Evolutionary conservation across 331 rosid species (phyloP), one percentile per base, ranked within the genome.

Genomic region (Malus hybrid): DNA sequence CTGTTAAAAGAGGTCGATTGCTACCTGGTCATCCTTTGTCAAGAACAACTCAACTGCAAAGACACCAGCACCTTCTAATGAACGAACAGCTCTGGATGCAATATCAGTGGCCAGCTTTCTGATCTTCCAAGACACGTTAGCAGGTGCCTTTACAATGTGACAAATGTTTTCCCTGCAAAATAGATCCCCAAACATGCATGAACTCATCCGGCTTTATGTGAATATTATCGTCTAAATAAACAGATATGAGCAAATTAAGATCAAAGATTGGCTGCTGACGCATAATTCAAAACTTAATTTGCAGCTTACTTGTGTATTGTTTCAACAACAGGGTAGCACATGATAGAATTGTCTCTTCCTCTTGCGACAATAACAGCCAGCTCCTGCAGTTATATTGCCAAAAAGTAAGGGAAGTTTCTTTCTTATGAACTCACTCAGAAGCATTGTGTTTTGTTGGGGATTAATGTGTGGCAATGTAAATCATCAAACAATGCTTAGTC

Each of bases 291-390:
- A 66, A 15, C 10, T 32, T 42, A 70, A 66, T 57, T 24, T 42
- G 67, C 76, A 79, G 56, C 78, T 87, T 94, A 91, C 99, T 86
- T 92, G 87, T 94, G 99, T 80, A 92, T 87, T 75, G 97, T 92
- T 90, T 92, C 97, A 77, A 94, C 97, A 53, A 88, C 93, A 53
- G 99, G 92, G 79, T 88, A 94, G 83, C 96, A 90, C 50, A 80
- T 60, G 80, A 90, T 85, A 30, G 90, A 86, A 81, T 79, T 79
- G 84, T 94, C 97, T 87, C 91, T 90, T 80, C 97, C 97, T 85
- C 97, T 90, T 6, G 85, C 92, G 53, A 92, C 96, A 86, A 94
- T 84, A 80, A 92, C 96, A 3, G 97, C 91, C 70, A 94, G 80
- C 81, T 94, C 99, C 99, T 94, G 80, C 66, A 69, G 81, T 77